Base-by-base conservation (phyloP, 2,329 filamentous ascomycete species). In the Colletotrichum orchidophilum region DNA sequence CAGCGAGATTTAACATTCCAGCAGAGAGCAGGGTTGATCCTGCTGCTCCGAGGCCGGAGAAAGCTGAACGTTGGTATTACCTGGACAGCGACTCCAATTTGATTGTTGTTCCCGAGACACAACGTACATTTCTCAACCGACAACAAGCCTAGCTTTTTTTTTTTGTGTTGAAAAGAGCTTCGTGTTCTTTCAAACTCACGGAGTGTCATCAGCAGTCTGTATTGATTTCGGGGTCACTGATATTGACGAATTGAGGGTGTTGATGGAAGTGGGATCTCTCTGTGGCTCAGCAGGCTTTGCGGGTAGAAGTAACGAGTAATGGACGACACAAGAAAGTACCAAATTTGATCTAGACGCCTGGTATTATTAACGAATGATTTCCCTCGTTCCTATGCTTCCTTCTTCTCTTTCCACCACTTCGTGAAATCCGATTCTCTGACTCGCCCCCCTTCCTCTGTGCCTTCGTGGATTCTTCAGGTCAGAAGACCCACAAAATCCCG, bases 11-110 rank as follows among this genome's bases (percentile, higher is more conserved):
- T 54, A 62, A 68, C 2, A 75, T 83, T 3, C 81, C 81, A 7
- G 63, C 55, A 1, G 74, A 78, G 74, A 75, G 78, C 0, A 75
- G 76, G 6, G 63, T 80, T 15, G 73, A 79, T 26, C 76, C 79
- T 0, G 75, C 81, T 3, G 80, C 77, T 0, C 73, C 72, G 27
- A 75, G 75, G 5, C 82, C 81, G 0, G 73, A 71, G 9, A 77
- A 78, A 73, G 82, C 82, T 27, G 76, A 80, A 12, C 61, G 75
- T 42, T 83, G 82, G 82, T 82, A 80, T 31, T 83, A 83, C 46
- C 72, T 83, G 0, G 79, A 83, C 52, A 64, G 72, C 35, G 75
- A 81, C 26, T 80, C 78, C 31, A 74, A 78, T 39, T 70, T 80
- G 18, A 78, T 82, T 31, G 66, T 75, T 63, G 50, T 72, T 1